These are phyloP conservation scores for Salvia miltiorrhiza DNA, from an alignment of 257 asterid species.

Conservation along the genomic window DNA sequence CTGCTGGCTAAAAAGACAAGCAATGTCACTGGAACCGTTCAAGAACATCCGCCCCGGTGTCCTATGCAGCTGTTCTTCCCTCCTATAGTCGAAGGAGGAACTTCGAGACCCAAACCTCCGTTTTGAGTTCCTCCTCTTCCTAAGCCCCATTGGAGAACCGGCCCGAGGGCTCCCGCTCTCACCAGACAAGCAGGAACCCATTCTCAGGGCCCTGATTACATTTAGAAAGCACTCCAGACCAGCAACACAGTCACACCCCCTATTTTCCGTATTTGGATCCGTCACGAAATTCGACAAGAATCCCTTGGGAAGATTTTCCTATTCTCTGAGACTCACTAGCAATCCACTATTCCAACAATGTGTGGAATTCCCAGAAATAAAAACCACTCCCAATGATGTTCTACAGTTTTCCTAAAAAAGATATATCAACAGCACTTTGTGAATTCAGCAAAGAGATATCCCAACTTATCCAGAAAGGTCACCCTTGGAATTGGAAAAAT, in stretches of 20 bases:
- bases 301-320: slow-evolving; percentile 16
- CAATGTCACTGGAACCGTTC: slow-evolving; percentile 79
- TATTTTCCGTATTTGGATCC: slow-evolving; percentile 59
- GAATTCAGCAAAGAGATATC: not conserved
- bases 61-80: slow-evolving; percentile 67
- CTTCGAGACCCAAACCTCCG: slow-evolving; percentile 51
- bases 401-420: slow-evolving; percentile 7
- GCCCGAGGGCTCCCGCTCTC: slow-evolving; percentile 88
- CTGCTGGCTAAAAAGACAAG: slow-evolving; percentile 77
- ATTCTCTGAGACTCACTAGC: slow-evolving; percentile 21
- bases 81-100: slow-evolving; percentile 59
- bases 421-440: slow-evolving; percentile 8
- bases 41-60: slow-evolving; percentile 76
- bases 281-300: slow-evolving; percentile 35
- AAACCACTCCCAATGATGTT: not conserved
- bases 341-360: too few species aligned
- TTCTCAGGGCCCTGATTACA: slow-evolving; percentile 86
- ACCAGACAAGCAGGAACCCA: slow-evolving; percentile 93
- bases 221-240: slow-evolving; percentile 91
- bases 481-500: not conserved
- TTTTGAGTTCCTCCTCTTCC: slow-evolving; percentile 43
- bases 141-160: slow-evolving; percentile 55
- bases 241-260: slow-evolving; percentile 57
- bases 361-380: too few species aligned
- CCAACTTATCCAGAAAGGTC: slow-evolving; percentile 10